A percentile compares a stretch with the other conserved stretches of the same genome.
Conservation (phyloP, 345 rosid species). For the Corchorus olitorius region DNA sequence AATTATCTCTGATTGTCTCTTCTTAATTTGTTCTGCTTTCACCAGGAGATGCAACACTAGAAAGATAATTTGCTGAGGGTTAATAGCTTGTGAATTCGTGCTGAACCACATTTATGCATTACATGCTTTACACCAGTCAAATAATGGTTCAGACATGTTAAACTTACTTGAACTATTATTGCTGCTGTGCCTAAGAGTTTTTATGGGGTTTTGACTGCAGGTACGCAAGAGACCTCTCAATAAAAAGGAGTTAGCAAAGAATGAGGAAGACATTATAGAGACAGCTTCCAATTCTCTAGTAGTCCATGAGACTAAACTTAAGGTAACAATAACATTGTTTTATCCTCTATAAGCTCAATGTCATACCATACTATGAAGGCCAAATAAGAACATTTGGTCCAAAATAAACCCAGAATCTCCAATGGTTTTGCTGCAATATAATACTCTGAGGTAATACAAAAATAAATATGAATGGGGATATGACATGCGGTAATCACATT, state of each 20-base stretch:
- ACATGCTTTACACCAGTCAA: constrained; percentile 16
- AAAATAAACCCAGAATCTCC: constrained; percentile 7
- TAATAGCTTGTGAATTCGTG: constrained; percentile 16
- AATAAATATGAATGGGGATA: not conserved
- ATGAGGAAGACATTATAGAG: constrained; percentile 92
- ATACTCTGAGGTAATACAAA: not conserved
- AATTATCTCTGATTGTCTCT: not conserved
- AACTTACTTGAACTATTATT: not conserved
- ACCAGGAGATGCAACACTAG: not conserved
- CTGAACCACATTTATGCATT: not conserved
- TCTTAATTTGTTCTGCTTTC: not conserved
- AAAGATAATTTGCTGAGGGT: not conserved
- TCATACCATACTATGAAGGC: not conserved
- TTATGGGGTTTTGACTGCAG: constrained; percentile 41
- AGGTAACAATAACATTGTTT: constrained; percentile 49
- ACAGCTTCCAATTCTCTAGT: constrained; percentile 72
- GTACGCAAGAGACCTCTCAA: constrained; percentile 98
- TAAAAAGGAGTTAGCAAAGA: constrained; percentile 89
- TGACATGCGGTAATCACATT: not conserved
- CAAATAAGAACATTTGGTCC: not conserved
- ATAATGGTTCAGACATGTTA: constrained; percentile 2
- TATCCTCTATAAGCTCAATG: not conserved
- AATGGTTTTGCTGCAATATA: not conserved
- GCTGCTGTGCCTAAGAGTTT: not conserved
- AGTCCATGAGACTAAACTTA: constrained; percentile 93